Evolutionary conservation across 1,284 basidiomycete genomes (phyloP).

Genomic region (Tetrapyrgos nigripes): DNA sequence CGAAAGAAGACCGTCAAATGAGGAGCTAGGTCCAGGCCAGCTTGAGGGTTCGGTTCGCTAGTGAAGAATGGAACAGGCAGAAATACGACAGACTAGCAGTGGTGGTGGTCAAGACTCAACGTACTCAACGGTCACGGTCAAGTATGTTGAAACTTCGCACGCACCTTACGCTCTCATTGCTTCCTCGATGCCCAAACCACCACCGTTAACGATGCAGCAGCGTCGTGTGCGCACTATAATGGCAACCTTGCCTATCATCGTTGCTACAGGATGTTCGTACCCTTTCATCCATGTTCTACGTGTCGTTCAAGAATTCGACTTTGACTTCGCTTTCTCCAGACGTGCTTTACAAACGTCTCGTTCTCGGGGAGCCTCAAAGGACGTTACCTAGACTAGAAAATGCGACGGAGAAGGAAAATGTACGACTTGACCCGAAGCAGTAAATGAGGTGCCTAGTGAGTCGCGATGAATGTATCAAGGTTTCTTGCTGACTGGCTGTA

Average conservation of each 20-base stretch:
- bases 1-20: too few relatives aligned
- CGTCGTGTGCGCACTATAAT: constrained; percentile 10
- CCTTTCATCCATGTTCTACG: not conserved
- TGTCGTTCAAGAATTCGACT: not conserved
- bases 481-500: too few relatives aligned
- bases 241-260: constrained; percentile 18
- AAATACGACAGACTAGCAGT: too few relatives aligned
- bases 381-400: constrained; percentile 8
- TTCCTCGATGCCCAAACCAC: not conserved
- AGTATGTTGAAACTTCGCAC: too few relatives aligned
- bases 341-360: constrained; percentile 18
- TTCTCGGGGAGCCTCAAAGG: constrained; percentile 10
- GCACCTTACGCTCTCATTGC: too few relatives aligned
- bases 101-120: too few relatives aligned
- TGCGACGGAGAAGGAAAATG: not conserved
- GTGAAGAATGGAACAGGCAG: too few relatives aligned
- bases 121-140: too few relatives aligned
- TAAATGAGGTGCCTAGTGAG: not conserved
- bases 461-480: not conserved
- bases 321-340: constrained; percentile 1
- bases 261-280: constrained; percentile 15
- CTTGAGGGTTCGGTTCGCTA: too few relatives aligned
- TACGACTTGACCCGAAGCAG: not conserved
- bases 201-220: constrained; percentile 11
- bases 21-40: too few relatives aligned